Evolutionary conservation across 257 asterid species (phyloP).

Genomic region (Cinchona pubescens): DNA sequence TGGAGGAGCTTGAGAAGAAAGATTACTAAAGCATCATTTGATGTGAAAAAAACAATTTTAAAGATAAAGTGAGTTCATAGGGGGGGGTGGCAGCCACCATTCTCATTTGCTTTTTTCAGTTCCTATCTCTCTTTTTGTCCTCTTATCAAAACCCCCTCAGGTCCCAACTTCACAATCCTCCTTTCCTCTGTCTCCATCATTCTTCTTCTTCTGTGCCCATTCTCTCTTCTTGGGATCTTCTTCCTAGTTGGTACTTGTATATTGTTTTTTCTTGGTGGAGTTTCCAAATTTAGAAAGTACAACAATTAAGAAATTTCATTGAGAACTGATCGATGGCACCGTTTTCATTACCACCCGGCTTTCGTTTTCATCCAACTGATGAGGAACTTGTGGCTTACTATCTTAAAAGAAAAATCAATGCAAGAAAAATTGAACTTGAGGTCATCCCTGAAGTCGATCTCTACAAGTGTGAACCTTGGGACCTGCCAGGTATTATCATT

Average conservation of each 20-base stretch:
- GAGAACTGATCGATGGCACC: slow-evolving; percentile 75
- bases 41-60: slow-evolving; percentile 31
- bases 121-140: slow-evolving; percentile 43
- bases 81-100: slow-evolving; percentile 33
- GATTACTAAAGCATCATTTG: slow-evolving; percentile 38
- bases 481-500: slow-evolving; percentile 68
- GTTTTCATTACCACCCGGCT: slow-evolving; percentile 94
- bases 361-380: slow-evolving; percentile 96
- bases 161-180: slow-evolving; percentile 19
- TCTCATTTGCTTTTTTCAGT: slow-evolving; percentile 38
- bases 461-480: slow-evolving; percentile 99
- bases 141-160: slow-evolving; percentile 45
- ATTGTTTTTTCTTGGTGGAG: neutral
- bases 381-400: slow-evolving; percentile 97
- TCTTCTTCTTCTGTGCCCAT: slow-evolving; percentile 23
- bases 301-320: slow-evolving; percentile 15
- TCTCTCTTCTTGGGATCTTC: slow-evolving; percentile 37
- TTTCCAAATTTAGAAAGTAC: neutral
- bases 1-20: slow-evolving; percentile 32
- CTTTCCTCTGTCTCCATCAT: slow-evolving; percentile 24
- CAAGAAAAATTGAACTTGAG: slow-evolving; percentile 85
- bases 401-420: slow-evolving; percentile 85
- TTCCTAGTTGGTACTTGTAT: too few relatives aligned
- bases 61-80: slow-evolving; percentile 34
- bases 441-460: slow-evolving; percentile 97